phyloP scores from a whole-genome alignment of 2,329 filamentous ascomycete genomes.

The Sclerotinia sclerotiorum region DNA sequence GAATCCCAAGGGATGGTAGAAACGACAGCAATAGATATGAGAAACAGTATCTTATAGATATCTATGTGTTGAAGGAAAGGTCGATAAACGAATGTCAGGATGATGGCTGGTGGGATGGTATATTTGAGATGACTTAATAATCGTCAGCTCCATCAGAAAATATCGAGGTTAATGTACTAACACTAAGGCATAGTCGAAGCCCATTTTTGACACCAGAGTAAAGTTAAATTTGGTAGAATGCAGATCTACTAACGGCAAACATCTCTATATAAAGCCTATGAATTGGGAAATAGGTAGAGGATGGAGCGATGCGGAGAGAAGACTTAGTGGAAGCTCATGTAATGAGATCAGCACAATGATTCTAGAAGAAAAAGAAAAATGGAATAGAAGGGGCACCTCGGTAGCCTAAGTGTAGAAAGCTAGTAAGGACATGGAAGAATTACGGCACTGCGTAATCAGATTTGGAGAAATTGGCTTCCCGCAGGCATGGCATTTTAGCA shows the following conservation, averaged over 20 bases:
- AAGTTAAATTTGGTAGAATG: constrained; percentile 13
- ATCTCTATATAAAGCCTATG: constrained; percentile 21
- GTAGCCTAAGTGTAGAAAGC: background rate
- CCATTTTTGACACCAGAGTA: constrained; percentile 45
- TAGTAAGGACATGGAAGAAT: background rate
- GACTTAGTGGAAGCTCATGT: background rate
- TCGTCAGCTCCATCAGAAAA: constrained; percentile 17
- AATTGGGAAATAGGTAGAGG: background rate
- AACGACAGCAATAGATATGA: constrained; percentile 62
- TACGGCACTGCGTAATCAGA: background rate
- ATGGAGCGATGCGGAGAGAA: background rate
- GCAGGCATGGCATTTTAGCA: background rate
- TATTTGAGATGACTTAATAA: constrained; percentile 57
- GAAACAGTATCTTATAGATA: constrained; percentile 59
- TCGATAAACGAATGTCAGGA: constrained; percentile 58
- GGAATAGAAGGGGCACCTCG: background rate
- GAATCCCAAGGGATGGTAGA: constrained; percentile 76
- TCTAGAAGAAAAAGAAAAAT: background rate
- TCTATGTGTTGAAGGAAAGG: constrained; percentile 64
- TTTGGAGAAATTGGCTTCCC: background rate
- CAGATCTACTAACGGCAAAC: background rate
- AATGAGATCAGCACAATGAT: background rate
- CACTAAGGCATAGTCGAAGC: constrained; percentile 62
- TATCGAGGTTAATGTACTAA: constrained; percentile 43
- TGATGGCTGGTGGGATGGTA: constrained; percentile 62